A percentile compares a stretch with the other conserved stretches of the same genome.
Conservation (phyloP, 768 basidiomycete genomes). For the Leccinum variicolor region DNA sequence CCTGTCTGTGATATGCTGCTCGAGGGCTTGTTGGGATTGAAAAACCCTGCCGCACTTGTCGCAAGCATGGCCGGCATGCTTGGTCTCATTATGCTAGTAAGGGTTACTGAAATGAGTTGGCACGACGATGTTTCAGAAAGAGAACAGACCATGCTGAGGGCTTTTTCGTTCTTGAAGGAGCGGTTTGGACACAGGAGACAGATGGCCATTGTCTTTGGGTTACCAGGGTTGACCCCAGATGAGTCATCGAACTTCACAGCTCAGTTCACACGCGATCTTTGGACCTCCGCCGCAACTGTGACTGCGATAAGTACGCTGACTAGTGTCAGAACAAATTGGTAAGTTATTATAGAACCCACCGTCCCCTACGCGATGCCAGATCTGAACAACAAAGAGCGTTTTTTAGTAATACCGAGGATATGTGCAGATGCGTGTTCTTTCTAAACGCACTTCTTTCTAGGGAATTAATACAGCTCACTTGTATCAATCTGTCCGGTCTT, state of each 20-base stretch:
- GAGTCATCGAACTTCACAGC: no score
- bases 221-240: no score
- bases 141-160: constrained; percentile 15
- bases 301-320: no score
- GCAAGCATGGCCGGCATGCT: constrained; percentile 9
- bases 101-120: background rate
- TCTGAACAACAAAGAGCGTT: no score
- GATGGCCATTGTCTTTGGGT: constrained; percentile 11
- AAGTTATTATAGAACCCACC: no score
- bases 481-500: constrained; percentile 3
- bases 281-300: no score
- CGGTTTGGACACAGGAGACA: constrained; percentile 20
- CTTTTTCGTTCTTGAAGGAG: constrained; percentile 9
- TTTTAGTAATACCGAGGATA: no score
- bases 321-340: no score
- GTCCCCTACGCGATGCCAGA: no score
- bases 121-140: background rate
- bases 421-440: background rate
- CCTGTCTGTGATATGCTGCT: constrained; percentile 12
- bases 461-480: no score
- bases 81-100: constrained; percentile 14
- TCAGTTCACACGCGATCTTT: no score
- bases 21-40: constrained; percentile 6
- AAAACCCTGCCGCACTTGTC: constrained; percentile 5
- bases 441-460: background rate